Base-by-base conservation (phyloP, 1,284 basidiomycete genomes). In the Porogramme epimiltina region DNA sequence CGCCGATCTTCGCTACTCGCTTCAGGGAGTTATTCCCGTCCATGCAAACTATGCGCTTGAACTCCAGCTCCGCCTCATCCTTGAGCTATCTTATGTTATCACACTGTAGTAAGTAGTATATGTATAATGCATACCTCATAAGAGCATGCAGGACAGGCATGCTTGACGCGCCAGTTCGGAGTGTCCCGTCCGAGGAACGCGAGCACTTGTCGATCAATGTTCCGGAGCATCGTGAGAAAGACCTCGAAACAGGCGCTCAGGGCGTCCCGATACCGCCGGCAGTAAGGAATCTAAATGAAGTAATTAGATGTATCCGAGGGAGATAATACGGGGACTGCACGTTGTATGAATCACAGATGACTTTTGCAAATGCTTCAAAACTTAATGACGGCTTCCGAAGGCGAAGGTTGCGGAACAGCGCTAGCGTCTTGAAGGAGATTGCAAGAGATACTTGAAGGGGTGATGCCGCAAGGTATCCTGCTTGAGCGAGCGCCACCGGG, bases 1-100 rank as follows among this genome's bases (percentile, higher is more conserved):
- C 31, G 0, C 47, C 55, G 3, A 49, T n/a, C 0, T 43, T 23
- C 0, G 42, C 56, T 9, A 70, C 53, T 0, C 70, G 58, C 53
- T 71, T 72, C 3, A 73, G 58, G 0, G 67, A 72, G 41, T 68
- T 67, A 48, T 73, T 72, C 8, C 71, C 72, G 50, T 74, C 71
- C 41, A 71, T 60, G 2, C 61, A 54, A 4, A 55, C 45, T 5
- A 72, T 54, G 0, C 66, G 51, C 0, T 47, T 42, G 33, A 62
- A 65, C 3, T 41, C 4, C 1, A 68, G 48, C 0, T 51, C 45
- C 5, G 63, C 62, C 18, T 65, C 56, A 9, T 69, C 54, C 52
- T 61, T 25, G 13, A 24, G 5, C 37, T 39, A 16, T n/a, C n/a
- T n/a, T n/a, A n/a, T n/a, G n/a, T n/a, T n/a, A n/a, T n/a, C n/a